Conservation (phyloP, 352 stramenopile genomes). For the Phytophthora fragariae region DNA sequence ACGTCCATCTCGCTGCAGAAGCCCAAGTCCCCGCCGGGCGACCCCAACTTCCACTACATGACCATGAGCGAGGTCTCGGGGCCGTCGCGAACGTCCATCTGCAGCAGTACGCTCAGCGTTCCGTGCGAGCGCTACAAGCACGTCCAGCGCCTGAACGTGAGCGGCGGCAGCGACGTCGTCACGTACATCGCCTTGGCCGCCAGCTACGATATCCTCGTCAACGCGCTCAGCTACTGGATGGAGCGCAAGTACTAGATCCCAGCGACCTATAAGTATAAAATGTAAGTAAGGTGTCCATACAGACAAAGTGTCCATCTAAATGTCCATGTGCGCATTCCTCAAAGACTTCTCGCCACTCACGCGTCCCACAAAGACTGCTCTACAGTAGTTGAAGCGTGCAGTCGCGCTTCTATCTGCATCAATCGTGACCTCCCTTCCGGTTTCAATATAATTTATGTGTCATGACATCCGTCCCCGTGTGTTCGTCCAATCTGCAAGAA, state of each 20-base stretch:
- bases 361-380: neutral
- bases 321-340: neutral
- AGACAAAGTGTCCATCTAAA: neutral
- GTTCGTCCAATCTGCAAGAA: conserved; percentile 17
- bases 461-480: conserved; percentile 1
- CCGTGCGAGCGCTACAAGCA: conserved; percentile 72
- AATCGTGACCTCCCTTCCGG: neutral
- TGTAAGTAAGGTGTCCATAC: conserved; percentile 13
- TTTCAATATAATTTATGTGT: neutral
- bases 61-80: conserved; percentile 83
- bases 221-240: conserved; percentile 76
- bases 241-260: conserved; percentile 62
- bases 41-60: conserved; percentile 76
- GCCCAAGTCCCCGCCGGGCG: conserved; percentile 53
- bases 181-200: conserved; percentile 73
- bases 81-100: conserved; percentile 61
- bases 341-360: neutral
- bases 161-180: conserved; percentile 77
- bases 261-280: conserved; percentile 32
- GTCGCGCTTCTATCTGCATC: conserved; percentile 1
- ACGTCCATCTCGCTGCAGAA: conserved; percentile 78
- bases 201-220: conserved; percentile 84
- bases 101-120: conserved; percentile 80
- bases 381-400: neutral
- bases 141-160: conserved; percentile 78